A percentile compares a stretch with the other conserved stretches of the same genome.
These are phyloP conservation scores for Candida endomychidarum DNA, from an alignment of 805 yeast species.

Conservation along the genomic window DNA sequence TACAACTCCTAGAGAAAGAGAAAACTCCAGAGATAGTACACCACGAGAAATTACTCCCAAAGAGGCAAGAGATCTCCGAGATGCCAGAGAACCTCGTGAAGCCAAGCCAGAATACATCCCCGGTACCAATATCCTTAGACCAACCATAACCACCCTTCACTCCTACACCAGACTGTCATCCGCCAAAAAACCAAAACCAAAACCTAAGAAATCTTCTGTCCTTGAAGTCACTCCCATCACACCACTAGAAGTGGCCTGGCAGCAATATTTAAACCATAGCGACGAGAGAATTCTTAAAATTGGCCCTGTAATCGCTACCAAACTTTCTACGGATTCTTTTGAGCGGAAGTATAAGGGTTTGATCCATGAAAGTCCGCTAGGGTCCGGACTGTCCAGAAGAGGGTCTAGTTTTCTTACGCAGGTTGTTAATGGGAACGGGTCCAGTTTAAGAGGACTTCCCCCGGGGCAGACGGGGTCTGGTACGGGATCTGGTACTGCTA, in stretches of 20 bases:
- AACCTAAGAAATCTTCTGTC: constrained; percentile 27
- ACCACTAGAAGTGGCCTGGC: constrained; percentile 60
- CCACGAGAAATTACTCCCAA: too few relatives aligned
- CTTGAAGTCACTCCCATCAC: constrained; percentile 48
- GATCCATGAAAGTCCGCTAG: constrained; percentile 59
- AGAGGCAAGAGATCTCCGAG: constrained; percentile 1
- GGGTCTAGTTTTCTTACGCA: constrained; percentile 33
- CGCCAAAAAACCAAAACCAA: constrained; percentile 13
- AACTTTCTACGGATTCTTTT: constrained; percentile 46
- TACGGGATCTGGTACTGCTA: too few relatives aligned
- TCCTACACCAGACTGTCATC: constrained; percentile 22
- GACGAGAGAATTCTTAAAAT: constrained; percentile 62
- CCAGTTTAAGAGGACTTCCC: constrained; percentile 26
- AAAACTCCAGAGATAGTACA: too few relatives aligned
- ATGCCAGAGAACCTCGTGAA: constrained; percentile 3
- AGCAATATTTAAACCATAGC: constrained; percentile 47
- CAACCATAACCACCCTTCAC: constrained; percentile 41
- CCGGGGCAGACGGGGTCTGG: too few relatives aligned
- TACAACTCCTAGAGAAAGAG: constrained; percentile 18
- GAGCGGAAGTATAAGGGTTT: constrained; percentile 59
- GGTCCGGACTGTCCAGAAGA: constrained; percentile 26
- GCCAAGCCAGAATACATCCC: constrained; percentile 52
- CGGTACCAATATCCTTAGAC: constrained; percentile 58
- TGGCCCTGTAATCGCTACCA: constrained; percentile 51
- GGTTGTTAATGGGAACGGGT: constrained; percentile 35